Evolutionary conservation across 73 alveolate species (phyloP).

Genomic region (Chromera velia): DNA sequence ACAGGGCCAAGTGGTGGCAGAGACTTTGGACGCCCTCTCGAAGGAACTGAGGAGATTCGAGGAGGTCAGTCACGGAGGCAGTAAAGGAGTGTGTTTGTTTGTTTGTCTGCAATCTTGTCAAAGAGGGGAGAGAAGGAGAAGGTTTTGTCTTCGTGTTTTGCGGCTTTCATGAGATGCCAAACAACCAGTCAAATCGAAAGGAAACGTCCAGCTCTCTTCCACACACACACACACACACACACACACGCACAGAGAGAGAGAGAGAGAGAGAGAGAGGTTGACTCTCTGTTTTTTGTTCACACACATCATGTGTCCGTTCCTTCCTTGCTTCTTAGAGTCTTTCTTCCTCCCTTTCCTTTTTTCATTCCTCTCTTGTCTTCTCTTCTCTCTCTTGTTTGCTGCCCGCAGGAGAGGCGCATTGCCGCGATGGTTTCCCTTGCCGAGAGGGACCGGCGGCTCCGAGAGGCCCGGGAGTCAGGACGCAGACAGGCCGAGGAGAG

Average conservation of each 20-base stretch:
- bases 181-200: too few relatives aligned
- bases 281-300: not conserved
- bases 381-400: too few relatives aligned
- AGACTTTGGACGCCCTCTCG: slow-evolving; percentile 77
- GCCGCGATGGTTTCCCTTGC: slow-evolving; percentile 89
- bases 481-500: slow-evolving; percentile 88
- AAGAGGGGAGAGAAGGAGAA: too few relatives aligned
- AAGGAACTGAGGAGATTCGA: slow-evolving; percentile 68
- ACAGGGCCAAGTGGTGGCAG: slow-evolving; percentile 77
- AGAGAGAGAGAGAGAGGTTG: not conserved
- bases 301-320: too few relatives aligned
- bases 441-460: slow-evolving; percentile 81
- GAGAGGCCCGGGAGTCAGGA: slow-evolving; percentile 91
- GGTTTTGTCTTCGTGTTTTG: too few relatives aligned
- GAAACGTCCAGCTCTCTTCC: not conserved
- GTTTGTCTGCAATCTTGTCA: too few relatives aligned
- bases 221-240: not conserved
- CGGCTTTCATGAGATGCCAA: too few relatives aligned
- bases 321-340: too few relatives aligned
- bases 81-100: too few relatives aligned
- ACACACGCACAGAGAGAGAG: too few relatives aligned
- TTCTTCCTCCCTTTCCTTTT: too few relatives aligned
- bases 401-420: slow-evolving; percentile 78
- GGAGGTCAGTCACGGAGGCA: not conserved
- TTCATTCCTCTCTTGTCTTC: too few relatives aligned